Evolutionary conservation across 2,329 filamentous ascomycete species (phyloP).

Genomic region (Fusarium sp.): DNA sequence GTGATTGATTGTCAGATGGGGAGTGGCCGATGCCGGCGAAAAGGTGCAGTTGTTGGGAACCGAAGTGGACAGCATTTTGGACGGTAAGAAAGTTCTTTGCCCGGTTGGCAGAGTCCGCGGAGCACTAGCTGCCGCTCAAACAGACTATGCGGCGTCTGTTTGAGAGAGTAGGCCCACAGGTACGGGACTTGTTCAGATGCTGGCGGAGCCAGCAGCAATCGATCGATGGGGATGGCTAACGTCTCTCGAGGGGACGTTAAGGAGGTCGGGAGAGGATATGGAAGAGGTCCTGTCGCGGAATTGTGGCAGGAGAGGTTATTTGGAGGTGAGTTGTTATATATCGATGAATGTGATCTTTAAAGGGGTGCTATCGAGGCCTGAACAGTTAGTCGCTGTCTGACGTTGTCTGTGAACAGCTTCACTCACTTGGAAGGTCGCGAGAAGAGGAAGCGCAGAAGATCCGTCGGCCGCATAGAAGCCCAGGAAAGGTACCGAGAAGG

Average conservation of each 20-base stretch:
- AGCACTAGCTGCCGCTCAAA: constrained; percentile 98
- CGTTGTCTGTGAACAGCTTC: not conserved
- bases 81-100: constrained; percentile 43
- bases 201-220: constrained; percentile 90
- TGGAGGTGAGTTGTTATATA: not conserved
- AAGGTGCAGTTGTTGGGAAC: constrained; percentile 85
- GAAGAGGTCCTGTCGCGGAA: constrained; percentile 86
- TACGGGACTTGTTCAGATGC: constrained; percentile 70
- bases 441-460: constrained; percentile 91
- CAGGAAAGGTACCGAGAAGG: constrained; percentile 41
- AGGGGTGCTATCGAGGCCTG: constrained; percentile 72
- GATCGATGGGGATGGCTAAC: constrained; percentile 58
- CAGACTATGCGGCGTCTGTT: constrained; percentile 93
- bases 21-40: constrained; percentile 84
- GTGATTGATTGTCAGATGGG: constrained; percentile 95
- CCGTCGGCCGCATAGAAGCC: constrained; percentile 89
- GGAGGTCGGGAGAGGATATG: constrained; percentile 88
- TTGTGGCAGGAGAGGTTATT: constrained; percentile 73
- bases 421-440: constrained; percentile 88
- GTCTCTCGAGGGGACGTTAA: constrained; percentile 84
- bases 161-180: constrained; percentile 98
- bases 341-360: constrained; percentile 48
- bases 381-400: not conserved
- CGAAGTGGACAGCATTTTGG: constrained; percentile 80
- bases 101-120: constrained; percentile 71